Base-by-base conservation (phyloP, 495 filamentous ascomycete genomes). In the Lindgomyces ingoldianus region DNA sequence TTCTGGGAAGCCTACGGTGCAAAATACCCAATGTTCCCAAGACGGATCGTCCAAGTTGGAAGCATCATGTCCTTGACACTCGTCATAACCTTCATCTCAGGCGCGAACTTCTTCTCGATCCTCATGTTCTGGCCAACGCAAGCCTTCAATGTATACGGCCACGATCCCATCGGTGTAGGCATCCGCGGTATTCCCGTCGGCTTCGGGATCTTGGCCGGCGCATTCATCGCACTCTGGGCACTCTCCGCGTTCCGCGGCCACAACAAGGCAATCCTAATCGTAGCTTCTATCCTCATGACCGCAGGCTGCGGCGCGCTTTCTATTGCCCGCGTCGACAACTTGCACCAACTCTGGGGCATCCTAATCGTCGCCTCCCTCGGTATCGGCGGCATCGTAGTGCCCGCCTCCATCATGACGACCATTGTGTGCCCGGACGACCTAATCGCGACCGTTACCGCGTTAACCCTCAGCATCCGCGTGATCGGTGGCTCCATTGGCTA, bases 91-190 rank as follows among this genome's bases (percentile, higher is more conserved):
- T 74, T 76, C 60, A 62, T 76, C 33, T 62, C 58, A 2, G 74
- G 74, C 12, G 71, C 66, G 10, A 74, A 74, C 51, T 74, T 74
- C 64, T 73, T 72, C 60, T 56, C 50, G 25, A 53, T 74, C 11
- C 68, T 74, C 39, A 69, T 74, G 53, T 77, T 77, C 66, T 77
- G 71, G 65, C 74, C 74, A 4, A 70, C 72, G 16, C 70, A 72
- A 33, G 69, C 66, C 41, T 70, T 70, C 63, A 70, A 71, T 30
- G 65, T 74, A 12, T 75, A 74, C 42, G 70, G 68, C 26, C 68
- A 73, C 24, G 69, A 71, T 33, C 70, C 72, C 16, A 48, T 72
- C 39, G 57, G 64, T 30, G 63, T 74, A 25, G 74, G 74, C 1
- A 21, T 73, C 44, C 67, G 68, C 42, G 65, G 60, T 0, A 48